Conservation (phyloP, 345 rosid genomes). For the Brassica incana region DNA sequence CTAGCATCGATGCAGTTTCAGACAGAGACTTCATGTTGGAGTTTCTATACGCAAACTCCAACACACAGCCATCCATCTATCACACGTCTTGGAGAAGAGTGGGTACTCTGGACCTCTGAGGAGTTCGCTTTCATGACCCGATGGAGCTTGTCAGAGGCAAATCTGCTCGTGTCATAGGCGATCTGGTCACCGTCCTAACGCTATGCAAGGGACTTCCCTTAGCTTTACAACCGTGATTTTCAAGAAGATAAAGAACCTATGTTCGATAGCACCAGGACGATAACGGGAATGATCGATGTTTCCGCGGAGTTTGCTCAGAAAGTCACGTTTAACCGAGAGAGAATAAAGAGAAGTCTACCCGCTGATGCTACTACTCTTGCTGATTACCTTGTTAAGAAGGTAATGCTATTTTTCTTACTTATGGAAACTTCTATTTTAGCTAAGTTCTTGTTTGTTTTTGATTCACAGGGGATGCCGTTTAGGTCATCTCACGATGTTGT, state of each 20-base stretch:
- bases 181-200: conserved; percentile 76
- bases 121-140: no score
- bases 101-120: no score
- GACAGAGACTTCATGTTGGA: conserved; percentile 90
- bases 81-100: conserved; percentile 84
- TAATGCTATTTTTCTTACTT: neutral
- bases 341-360: conserved; percentile 72
- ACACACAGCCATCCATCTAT: conserved; percentile 76
- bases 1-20: conserved; percentile 93
- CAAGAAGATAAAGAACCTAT: conserved; percentile 98
- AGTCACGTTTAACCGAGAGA: conserved; percentile 65
- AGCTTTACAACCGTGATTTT: conserved; percentile 89
- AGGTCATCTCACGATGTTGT: conserved; percentile 94
- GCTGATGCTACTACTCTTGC: conserved; percentile 98
- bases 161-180: conserved; percentile 84
- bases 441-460: no score
- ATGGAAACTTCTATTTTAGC: neutral
- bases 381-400: conserved; percentile 94
- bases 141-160: conserved; percentile 98
- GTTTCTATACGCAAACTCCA: conserved; percentile 74
- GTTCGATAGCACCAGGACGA: conserved; percentile 84
- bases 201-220: conserved; percentile 97
- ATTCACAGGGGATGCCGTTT: conserved; percentile 70
- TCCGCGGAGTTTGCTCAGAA: conserved; percentile 92
- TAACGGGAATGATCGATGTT: conserved; percentile 87